Evolutionary conservation across 2,329 filamentous ascomycete species (phyloP).

Genomic region (Penicillium verrucosum): DNA sequence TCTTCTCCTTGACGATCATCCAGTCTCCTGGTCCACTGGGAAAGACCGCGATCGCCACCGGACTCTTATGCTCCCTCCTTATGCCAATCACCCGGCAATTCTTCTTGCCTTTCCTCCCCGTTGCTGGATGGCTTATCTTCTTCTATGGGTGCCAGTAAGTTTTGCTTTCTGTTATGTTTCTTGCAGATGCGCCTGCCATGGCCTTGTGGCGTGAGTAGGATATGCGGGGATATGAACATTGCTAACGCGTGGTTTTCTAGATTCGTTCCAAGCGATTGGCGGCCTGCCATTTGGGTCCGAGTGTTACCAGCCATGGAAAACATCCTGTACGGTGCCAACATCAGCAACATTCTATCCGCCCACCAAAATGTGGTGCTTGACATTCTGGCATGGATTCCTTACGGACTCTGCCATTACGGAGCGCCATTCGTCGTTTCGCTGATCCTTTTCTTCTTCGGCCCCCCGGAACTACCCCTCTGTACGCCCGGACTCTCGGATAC

Average conservation of each 20-base stretch:
- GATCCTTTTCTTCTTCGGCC: slow-evolving; percentile 82
- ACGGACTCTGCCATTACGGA: slow-evolving; percentile 86
- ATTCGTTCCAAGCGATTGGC: slow-evolving; percentile 83
- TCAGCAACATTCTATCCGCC: slow-evolving; percentile 91
- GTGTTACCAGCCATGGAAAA: slow-evolving; percentile 93
- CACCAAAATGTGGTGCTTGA: slow-evolving; percentile 82
- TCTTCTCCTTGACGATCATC: slow-evolving; percentile 82
- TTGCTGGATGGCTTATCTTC: slow-evolving; percentile 82
- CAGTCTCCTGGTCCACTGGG: slow-evolving; percentile 71
- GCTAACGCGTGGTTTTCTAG: slow-evolving; percentile 47
- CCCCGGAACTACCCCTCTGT: slow-evolving; percentile 83
- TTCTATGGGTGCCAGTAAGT: slow-evolving; percentile 92
- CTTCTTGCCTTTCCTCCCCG: slow-evolving; percentile 80
- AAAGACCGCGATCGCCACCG: slow-evolving; percentile 69
- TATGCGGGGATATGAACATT: background rate
- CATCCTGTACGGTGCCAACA: slow-evolving; percentile 90
- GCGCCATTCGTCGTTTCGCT: slow-evolving; percentile 75
- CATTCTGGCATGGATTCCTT: slow-evolving; percentile 87
- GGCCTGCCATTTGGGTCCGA: slow-evolving; percentile 92
- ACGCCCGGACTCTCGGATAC: slow-evolving; percentile 84
- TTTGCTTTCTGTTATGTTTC: background rate
- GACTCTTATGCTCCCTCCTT: slow-evolving; percentile 66
- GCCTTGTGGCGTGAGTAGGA: background rate
- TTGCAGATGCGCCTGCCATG: background rate
- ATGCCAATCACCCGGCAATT: slow-evolving; percentile 87